Base-by-base conservation (phyloP, 257 asterid species). In the Oldenlandia corymbosa region DNA sequence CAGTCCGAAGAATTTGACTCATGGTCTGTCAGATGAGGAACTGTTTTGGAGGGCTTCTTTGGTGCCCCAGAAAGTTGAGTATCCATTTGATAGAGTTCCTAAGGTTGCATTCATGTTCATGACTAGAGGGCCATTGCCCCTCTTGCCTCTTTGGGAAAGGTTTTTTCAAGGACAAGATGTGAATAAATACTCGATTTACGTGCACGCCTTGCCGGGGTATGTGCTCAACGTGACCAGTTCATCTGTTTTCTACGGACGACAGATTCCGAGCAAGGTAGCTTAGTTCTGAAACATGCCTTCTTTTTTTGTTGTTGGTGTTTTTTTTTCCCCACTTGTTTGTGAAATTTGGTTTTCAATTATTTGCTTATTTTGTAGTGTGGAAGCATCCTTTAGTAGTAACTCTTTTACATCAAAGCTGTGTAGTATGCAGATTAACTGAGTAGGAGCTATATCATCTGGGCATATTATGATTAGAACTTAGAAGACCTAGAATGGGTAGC, bases 31-130 rank as follows among this genome's bases (percentile, higher is more conserved):
- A 5, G 99, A 93, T 71, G 87, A 76, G 5, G 96, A 93, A 80
- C 66, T 93, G 81, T 80, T 90, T 55, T 93, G 99, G 99, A 85
- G 99, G 81, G 96, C 97, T 28, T 84, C 99, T 16, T 53, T 93
- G 70, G 95, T 90, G 64, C 96, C 99, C 34, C 71, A 79, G 39
- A 87, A 84, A 76, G 76, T 73, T 47, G 95, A 84, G 67, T 93
- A 72, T 45, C 99, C 99, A 24, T 87, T 81, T 73, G 75, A 57
- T 75, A 83, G 90, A 68, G 86, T 85, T 62, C 94, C 94, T 11
- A 84, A 78, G 72, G 95, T 93, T 70, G 97, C 99, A 0, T 93
- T 90, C 70, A 76, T 93, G 97, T 93, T 87, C 83, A 66, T 93
- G 83, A 83, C 97, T 1, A 78, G 94, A 58, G 99, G 99, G 50